Evolutionary conservation across 1,139 yeast genomes (phyloP), one percentile per base, ranked within the genome.

Genomic region (Tardiomyces blankii): DNA sequence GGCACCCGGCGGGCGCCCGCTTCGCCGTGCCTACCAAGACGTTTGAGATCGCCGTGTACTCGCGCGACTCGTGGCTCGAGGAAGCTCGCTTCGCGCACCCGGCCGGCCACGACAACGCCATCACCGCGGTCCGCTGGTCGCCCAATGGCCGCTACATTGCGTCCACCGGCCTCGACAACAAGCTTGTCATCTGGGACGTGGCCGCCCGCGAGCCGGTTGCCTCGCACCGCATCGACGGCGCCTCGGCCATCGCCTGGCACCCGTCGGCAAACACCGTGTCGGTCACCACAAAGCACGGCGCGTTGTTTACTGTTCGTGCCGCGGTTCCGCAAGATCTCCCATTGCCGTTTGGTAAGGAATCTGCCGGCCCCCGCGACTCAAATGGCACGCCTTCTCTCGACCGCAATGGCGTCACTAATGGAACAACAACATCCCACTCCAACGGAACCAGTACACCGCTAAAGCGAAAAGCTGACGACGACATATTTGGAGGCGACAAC

Each of bases 1-100:
- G 83, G 82, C 77, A 74, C 55, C 80, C 82, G 5, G 70, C 74
- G 46, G 94, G 94, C 12, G 74, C 75, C 45, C 63, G 65, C 18
- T 69, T 87, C 48, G 84, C 89, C 1, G 57, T 80, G 14, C 85
- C 83, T 1, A 65, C 73, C 1, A 59, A 64, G 30, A 54, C 66
- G 13, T 63, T 65, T 44, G 66, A 57, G 35, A 62, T 67, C 53
- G 71, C 61, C 38, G 56, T 66, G 18, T 68, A 53, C 52, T 51
- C 61, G 25, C 44, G 52, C 2, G 54, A 55, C 25, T 40, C 45
- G 21, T 58, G 61, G 51, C 43, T 47, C 18, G 48, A 45, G 18
- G 46, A 39, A 8, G 27, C 27, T 30, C 46, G 53, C 13, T 42
- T 50, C 2, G 1, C 27, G n/a, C 46, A 41, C 39, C 51, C 48